Percentiles rank a stretch among this genome's conserved stretches.
phyloP scores from a whole-genome alignment of 495 filamentous ascomycete species.

The Xylaria grammica region DNA sequence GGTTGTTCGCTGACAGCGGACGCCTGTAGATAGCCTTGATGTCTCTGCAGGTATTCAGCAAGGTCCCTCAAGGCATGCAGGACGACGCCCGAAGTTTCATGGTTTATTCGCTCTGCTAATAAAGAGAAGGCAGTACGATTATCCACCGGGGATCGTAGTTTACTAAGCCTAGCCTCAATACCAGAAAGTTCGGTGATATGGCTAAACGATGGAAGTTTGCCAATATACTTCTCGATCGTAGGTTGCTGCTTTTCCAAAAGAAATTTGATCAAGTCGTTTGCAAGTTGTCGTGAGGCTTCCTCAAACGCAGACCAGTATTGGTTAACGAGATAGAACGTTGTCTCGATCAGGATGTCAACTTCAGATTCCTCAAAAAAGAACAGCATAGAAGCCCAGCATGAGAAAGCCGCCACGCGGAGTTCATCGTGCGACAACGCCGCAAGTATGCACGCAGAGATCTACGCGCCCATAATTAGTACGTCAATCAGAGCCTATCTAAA shows the following conservation, averaged over 20 bases:
- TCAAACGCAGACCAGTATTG: conserved; percentile 77
- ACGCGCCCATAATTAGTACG: conserved; percentile 17
- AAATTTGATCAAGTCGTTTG: conserved; percentile 64
- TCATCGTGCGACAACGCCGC: conserved; percentile 76
- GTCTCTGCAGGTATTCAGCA: conserved; percentile 66
- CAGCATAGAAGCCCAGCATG: conserved; percentile 82
- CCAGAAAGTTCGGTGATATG: conserved; percentile 71
- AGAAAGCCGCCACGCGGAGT: conserved; percentile 77
- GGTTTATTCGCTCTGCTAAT: conserved; percentile 72
- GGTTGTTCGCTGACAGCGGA: conserved; percentile 86
- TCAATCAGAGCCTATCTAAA: conserved; percentile 9
- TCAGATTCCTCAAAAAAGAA: conserved; percentile 75
- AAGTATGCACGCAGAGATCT: conserved; percentile 88
- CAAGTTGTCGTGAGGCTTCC: conserved; percentile 59
- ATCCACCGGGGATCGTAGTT: conserved; percentile 61
- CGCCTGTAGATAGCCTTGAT: conserved; percentile 82
- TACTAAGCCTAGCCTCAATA: conserved; percentile 65
- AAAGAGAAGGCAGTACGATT: conserved; percentile 67
- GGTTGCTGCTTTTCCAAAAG: conserved; percentile 66
- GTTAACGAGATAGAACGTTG: conserved; percentile 84
- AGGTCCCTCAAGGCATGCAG: conserved; percentile 79
- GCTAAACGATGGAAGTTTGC: conserved; percentile 77
- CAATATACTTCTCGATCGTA: conserved; percentile 66
- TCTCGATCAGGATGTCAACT: conserved; percentile 76
- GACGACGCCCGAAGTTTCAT: conserved; percentile 85